Percentiles rank a stretch among this genome's conserved stretches.
Conservation (phyloP, 1,139 yeast species). For the Blastobotrys persicus region DNA sequence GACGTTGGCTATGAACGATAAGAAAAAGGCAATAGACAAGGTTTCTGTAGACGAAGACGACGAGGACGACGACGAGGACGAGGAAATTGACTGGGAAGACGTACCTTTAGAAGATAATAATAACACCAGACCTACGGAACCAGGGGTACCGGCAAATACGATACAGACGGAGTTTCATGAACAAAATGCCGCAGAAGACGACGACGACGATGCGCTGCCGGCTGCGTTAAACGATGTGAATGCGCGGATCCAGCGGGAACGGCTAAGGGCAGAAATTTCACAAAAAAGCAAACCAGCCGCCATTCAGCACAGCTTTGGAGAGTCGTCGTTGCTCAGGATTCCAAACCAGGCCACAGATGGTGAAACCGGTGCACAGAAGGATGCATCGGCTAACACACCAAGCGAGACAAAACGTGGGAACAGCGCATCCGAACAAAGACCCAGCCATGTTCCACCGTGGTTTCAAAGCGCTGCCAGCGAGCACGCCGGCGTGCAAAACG, state of each 20-base stretch:
- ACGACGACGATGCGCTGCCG: background rate
- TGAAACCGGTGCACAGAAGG: background rate
- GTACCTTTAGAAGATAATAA: slow-evolving; percentile 37
- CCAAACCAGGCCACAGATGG: background rate
- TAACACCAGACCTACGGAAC: background rate
- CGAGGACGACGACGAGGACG: slow-evolving; percentile 39
- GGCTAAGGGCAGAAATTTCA: background rate
- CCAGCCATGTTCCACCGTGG: slow-evolving; percentile 20
- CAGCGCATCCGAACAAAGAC: background rate
- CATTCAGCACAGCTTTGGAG: background rate
- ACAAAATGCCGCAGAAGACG: background rate
- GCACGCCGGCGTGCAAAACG: background rate
- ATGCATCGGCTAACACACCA: background rate
- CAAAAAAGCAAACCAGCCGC: background rate
- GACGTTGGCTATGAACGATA: slow-evolving; percentile 67
- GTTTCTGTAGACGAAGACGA: slow-evolving; percentile 30
- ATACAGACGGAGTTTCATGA: no score
- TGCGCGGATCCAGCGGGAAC: background rate
- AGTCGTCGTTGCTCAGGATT: background rate
- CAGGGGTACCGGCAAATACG: background rate
- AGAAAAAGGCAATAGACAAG: slow-evolving; percentile 19
- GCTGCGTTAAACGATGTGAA: background rate
- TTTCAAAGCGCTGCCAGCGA: slow-evolving; percentile 6
- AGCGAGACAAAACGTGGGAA: slow-evolving; percentile 1
- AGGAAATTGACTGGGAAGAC: slow-evolving; percentile 63